Percentiles rank a stretch among this genome's conserved stretches.
These are phyloP conservation scores for Plasmodium sp. DNA, from an alignment of 169 alveolate genomes.

Conservation along the genomic window DNA sequence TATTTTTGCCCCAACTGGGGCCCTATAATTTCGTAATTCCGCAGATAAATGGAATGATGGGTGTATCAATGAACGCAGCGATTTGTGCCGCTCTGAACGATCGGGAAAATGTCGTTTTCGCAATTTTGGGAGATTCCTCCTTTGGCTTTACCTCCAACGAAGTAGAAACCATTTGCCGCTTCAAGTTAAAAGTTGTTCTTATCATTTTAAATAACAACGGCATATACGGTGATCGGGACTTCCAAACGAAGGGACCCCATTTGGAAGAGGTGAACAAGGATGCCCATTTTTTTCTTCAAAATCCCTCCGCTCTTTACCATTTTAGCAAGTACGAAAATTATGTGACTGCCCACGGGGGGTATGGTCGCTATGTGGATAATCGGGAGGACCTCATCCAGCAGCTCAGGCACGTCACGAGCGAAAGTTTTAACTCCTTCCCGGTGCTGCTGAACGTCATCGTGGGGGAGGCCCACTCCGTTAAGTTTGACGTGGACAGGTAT, in stretches of 20 bases:
- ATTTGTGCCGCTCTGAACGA: slow-evolving; percentile 34
- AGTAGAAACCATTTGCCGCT: slow-evolving; percentile 58
- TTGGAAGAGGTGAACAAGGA: background rate
- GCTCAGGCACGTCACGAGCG: slow-evolving; percentile 14
- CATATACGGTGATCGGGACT: slow-evolving; percentile 59
- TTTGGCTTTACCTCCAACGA: slow-evolving; percentile 72
- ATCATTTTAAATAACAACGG: slow-evolving; percentile 68
- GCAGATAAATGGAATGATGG: slow-evolving; percentile 73
- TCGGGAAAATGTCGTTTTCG: slow-evolving; percentile 13
- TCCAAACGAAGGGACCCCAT: background rate
- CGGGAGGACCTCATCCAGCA: slow-evolving; percentile 37
- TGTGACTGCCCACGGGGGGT: slow-evolving; percentile 64
- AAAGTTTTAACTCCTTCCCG: slow-evolving; percentile 37
- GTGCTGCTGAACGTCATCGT: slow-evolving; percentile 38
- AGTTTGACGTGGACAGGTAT: slow-evolving; percentile 32
- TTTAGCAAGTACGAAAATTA: slow-evolving; percentile 62
- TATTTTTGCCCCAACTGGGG: slow-evolving; percentile 67
- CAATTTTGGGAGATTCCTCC: slow-evolving; percentile 71
- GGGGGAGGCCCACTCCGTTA: slow-evolving; percentile 22
- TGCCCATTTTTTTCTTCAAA: slow-evolving; percentile 12
- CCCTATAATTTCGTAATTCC: slow-evolving; percentile 45
- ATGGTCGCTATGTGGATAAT: slow-evolving; percentile 51
- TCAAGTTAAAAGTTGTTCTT: slow-evolving; percentile 35
- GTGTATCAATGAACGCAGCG: slow-evolving; percentile 67
- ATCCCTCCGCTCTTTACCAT: slow-evolving; percentile 64